A percentile compares a stretch with the other conserved stretches of the same genome.
These are phyloP conservation scores for Metschnikowia koreensis DNA, from an alignment of 805 yeast species.

Conservation along the genomic window DNA sequence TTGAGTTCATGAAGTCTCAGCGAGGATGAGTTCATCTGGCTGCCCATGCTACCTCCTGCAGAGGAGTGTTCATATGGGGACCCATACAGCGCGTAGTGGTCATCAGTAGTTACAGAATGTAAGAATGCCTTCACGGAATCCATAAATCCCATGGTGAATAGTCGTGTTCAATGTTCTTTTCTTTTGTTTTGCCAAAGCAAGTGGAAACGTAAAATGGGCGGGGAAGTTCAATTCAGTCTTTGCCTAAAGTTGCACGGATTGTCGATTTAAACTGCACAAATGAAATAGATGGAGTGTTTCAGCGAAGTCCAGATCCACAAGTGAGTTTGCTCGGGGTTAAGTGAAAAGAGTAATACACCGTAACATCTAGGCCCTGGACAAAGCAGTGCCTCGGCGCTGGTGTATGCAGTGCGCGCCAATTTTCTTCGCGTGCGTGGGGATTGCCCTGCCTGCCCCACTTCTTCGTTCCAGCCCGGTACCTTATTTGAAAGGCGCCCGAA, in stretches of 20 bases:
- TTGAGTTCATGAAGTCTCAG: conserved; percentile 39
- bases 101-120: conserved; percentile 55
- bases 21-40: conserved; percentile 22
- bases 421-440: background rate
- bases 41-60: conserved; percentile 18
- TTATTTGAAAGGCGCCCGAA: background rate
- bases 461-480: background rate
- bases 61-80: conserved; percentile 21
- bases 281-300: background rate
- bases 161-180: background rate
- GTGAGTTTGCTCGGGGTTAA: background rate
- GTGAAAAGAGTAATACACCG: background rate
- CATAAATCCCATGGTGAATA: conserved; percentile 33
- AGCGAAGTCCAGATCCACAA: background rate
- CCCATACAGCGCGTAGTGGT: conserved; percentile 57
- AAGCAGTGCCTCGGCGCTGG: background rate
- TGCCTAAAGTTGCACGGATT: no score
- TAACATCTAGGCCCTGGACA: background rate
- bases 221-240: background rate
- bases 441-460: background rate
- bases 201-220: background rate
- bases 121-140: conserved; percentile 39
- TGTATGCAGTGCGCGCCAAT: background rate
- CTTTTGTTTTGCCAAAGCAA: no score
- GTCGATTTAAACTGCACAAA: background rate